Conservation (phyloP, 148 eudicot species). For the Diospyros lotus region DNA sequence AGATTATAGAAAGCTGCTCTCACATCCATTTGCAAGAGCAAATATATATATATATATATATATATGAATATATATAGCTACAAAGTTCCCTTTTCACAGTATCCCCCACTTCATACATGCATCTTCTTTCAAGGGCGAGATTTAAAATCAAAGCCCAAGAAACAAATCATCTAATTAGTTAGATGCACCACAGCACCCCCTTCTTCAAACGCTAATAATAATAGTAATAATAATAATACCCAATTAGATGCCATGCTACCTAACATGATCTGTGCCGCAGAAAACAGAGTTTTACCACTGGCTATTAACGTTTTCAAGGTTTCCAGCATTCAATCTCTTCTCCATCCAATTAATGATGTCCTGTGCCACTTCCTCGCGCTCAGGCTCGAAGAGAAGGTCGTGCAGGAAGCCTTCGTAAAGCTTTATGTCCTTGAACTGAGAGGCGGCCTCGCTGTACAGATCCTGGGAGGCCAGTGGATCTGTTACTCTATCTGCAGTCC, state of each 20-base stretch:
- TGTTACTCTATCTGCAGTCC: conserved; percentile 86
- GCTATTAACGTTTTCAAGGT: conserved; percentile 16
- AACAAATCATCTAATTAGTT: conserved; percentile 1
- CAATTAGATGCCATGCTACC: background rate
- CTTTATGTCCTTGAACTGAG: conserved; percentile 73
- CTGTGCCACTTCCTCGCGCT: conserved; percentile 77
- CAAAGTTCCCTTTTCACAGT: background rate
- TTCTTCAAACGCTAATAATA: too few species aligned
- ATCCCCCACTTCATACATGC: conserved; percentile 5
- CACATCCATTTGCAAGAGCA: too few species aligned
- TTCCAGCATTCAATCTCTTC: conserved; percentile 28
- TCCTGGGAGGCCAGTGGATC: conserved; percentile 88
- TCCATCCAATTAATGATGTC: conserved; percentile 89
- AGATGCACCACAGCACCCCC: background rate
- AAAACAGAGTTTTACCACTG: conserved; percentile 16
- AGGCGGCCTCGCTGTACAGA: conserved; percentile 65
- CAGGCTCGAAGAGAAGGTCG: conserved; percentile 95
- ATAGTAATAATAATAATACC: too few species aligned
- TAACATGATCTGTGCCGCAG: background rate
- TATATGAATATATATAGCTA: background rate
- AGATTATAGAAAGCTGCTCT: too few species aligned
- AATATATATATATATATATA: background rate
- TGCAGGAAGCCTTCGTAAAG: conserved; percentile 90
- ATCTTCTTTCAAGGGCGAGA: background rate
- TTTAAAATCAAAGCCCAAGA: background rate